Base-by-base conservation (phyloP, 2,329 filamentous ascomycete genomes). In the Geosmithia flava region DNA sequence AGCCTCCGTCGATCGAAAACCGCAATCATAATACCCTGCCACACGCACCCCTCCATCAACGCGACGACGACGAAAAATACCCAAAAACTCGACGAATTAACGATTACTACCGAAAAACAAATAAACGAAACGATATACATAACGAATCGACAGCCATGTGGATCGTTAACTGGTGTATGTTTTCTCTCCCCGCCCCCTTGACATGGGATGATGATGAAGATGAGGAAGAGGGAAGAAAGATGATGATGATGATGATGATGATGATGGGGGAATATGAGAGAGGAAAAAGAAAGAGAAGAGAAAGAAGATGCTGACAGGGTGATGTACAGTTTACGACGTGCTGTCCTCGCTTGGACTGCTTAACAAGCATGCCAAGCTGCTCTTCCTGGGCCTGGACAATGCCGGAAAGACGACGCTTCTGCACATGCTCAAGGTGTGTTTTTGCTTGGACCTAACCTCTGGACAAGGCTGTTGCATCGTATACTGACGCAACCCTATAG, bases 321-420 rank as follows among this genome's bases (percentile, higher is more conserved):
- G 55, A 48, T 49, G 45, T 50, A 51, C 60, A 65, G 88, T 95
- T 71, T 95, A 87, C 78, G 87, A 95, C 73, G 74, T 94, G 59
- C 81, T 95, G 61, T 86, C 89, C 60, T 87, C 81, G 55, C 78
- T 95, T 54, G 89, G 89, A 59, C 77, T 95, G 61, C 75, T 91
- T 56, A 95, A 95, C 80, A 95, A 95, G 78, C 87, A 95, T 68
- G 89, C 88, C 61, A 95, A 95, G 79, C 80, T 95, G 51, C 79
- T 95, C 50, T 95, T 95, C 72, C 81, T 95, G 54, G 89, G 89
- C 58, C 83, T 95, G 53, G 89, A 95, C 67, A 95, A 95, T 72
- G 89, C 89, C 47, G 89, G 89, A 69, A 95, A 95, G 77, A 95
- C 89, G 48, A 95, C 89, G 43, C 74, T 95, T 58, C 73, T 95